phyloP scores from a whole-genome alignment of 2,329 filamentous ascomycete species.

The Trichoderma atrobrunneum region DNA sequence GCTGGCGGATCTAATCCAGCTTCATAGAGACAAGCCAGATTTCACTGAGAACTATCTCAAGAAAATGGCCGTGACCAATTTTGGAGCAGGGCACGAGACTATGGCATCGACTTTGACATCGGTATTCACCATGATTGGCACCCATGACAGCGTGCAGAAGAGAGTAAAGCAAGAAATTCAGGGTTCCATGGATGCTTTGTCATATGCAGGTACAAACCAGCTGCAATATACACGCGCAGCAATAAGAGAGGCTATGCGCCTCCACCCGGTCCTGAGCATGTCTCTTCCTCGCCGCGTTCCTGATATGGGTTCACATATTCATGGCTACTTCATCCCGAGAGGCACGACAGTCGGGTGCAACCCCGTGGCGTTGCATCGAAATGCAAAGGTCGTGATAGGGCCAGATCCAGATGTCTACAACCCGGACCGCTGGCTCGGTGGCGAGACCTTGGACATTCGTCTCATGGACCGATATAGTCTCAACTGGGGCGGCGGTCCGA shows the following conservation, averaged over 20 bases:
- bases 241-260: slow-evolving; percentile 50
- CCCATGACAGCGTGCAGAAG: slow-evolving; percentile 33
- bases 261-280: slow-evolving; percentile 53
- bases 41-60: slow-evolving; percentile 49
- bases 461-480: slow-evolving; percentile 49
- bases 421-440: slow-evolving; percentile 48
- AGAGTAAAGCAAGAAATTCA: slow-evolving; percentile 37
- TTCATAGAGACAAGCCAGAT: slow-evolving; percentile 44
- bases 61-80: slow-evolving; percentile 53
- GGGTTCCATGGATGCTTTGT: background rate
- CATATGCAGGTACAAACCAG: slow-evolving; percentile 25
- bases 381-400: slow-evolving; percentile 47
- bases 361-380: slow-evolving; percentile 50
- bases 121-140: slow-evolving; percentile 46
- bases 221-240: slow-evolving; percentile 43
- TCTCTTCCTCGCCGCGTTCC: slow-evolving; percentile 48
- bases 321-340: slow-evolving; percentile 41
- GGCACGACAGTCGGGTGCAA: slow-evolving; percentile 52
- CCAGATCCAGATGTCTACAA: slow-evolving; percentile 41
- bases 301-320: slow-evolving; percentile 33
- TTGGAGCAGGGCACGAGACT: slow-evolving; percentile 55
- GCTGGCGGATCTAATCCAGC: slow-evolving; percentile 44
- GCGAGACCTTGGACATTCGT: slow-evolving; percentile 28
- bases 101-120: slow-evolving; percentile 52
- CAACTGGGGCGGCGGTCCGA: slow-evolving; percentile 51